Evolutionary conservation across 169 alveolate species (phyloP).

Genomic region (Theileria luwenshuni): DNA sequence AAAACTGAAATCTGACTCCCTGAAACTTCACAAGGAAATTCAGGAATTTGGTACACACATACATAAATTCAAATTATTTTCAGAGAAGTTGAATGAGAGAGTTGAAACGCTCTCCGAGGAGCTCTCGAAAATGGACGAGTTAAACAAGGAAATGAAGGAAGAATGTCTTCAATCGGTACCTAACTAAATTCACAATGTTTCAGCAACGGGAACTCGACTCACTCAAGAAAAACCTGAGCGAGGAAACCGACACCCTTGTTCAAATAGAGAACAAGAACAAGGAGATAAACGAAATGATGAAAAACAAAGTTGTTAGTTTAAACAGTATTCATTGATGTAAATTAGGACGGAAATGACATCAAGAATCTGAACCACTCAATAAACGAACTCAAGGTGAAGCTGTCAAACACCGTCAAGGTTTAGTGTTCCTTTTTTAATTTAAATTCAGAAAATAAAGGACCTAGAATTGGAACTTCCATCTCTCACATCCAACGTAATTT

Average conservation of each 20-base stretch:
- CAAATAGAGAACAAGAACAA: slow-evolving; percentile 39
- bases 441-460: slow-evolving; percentile 9
- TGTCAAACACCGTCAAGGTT: slow-evolving; percentile 6
- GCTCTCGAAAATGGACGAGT: slow-evolving; percentile 32
- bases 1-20: slow-evolving; percentile 18
- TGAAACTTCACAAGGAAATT: slow-evolving; percentile 53
- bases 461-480: slow-evolving; percentile 4
- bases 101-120: slow-evolving; percentile 28
- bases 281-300: slow-evolving; percentile 37
- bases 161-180: slow-evolving; percentile 29
- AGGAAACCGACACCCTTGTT: slow-evolving; percentile 26
- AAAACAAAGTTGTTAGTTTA: background rate
- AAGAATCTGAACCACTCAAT: background rate
- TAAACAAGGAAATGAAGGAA: slow-evolving; percentile 26
- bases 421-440: background rate
- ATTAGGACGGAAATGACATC: slow-evolving; percentile 5
- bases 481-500: slow-evolving; percentile 1
- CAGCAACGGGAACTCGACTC: slow-evolving; percentile 36
- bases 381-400: slow-evolving; percentile 11
- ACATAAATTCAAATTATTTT: background rate
- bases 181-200: background rate
- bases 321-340: background rate
- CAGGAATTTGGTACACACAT: slow-evolving; percentile 23
- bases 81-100: slow-evolving; percentile 46
- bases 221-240: slow-evolving; percentile 17